Conservation (phyloP, 2,329 filamentous ascomycete genomes). For the Ophiosphaerella narmari region DNA sequence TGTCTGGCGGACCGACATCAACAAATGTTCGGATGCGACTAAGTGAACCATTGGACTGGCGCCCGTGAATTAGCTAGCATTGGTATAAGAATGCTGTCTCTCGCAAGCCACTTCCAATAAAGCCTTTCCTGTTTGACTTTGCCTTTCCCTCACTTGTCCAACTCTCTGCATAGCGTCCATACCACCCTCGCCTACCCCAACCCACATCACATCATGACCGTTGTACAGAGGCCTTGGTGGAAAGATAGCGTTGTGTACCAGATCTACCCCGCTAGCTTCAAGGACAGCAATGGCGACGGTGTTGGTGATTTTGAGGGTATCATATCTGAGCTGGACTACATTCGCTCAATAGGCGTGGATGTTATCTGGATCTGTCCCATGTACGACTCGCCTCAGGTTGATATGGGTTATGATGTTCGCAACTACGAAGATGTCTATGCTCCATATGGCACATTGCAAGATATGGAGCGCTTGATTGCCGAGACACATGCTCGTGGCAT, state of each 20-base stretch:
- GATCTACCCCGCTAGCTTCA: slow-evolving; percentile 66
- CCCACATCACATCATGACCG: slow-evolving; percentile 28
- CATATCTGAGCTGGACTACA: slow-evolving; percentile 61
- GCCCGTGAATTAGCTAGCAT: neutral
- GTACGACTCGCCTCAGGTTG: slow-evolving; percentile 54
- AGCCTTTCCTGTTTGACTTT: slow-evolving; percentile 4
- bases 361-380: slow-evolving; percentile 47
- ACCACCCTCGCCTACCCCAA: neutral
- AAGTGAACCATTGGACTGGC: neutral
- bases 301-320: slow-evolving; percentile 63
- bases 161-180: slow-evolving; percentile 1
- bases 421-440: slow-evolving; percentile 48
- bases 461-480: slow-evolving; percentile 45
- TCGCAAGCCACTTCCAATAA: slow-evolving; percentile 6
- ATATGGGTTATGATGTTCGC: slow-evolving; percentile 49
- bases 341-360: slow-evolving; percentile 53
- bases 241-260: slow-evolving; percentile 66
- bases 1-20: slow-evolving; percentile 3
- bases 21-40: neutral
- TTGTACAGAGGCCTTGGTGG: slow-evolving; percentile 57
- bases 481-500: slow-evolving; percentile 44
- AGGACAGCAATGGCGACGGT: slow-evolving; percentile 62
- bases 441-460: slow-evolving; percentile 47
- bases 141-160: slow-evolving; percentile 3
- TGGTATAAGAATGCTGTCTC: slow-evolving; percentile 13